Base-by-base conservation (phyloP, 2,329 filamentous ascomycete species). In the Didymellaceae sp. region DNA sequence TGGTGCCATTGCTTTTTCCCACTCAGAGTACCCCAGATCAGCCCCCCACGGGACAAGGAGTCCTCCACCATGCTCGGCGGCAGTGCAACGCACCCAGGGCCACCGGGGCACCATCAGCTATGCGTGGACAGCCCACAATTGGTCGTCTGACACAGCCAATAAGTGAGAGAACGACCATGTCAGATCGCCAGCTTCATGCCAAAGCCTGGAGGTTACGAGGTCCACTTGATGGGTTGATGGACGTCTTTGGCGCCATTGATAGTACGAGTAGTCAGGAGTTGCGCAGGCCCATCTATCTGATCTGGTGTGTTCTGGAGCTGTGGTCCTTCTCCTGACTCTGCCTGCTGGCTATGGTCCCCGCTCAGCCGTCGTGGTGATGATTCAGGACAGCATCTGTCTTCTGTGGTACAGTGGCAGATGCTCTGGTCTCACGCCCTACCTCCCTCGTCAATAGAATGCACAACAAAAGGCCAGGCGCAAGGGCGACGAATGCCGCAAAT, bases 21-120 rank as follows among this genome's bases (percentile, higher is more conserved):
- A 31, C 54, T 40, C 52, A 37, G 41, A 47, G 54, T 62, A 59
- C 59, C 59, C 61, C 62, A 56, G 59, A 55, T 47, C 44, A 49
- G 43, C 54, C n/a, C 58, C 56, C 62, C 60, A 57, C 60, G 56
- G 48, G 22, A 45, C 33, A 52, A 31, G 25, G 45, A 41, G 50
- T 49, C 24, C 32, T 54, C 35, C 24, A 40, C 42, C 49, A 52
- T 55, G n/a, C 46, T 38, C 47, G 51, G 38, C 60, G 59, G 59
- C 42, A 17, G 62, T 65, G 62, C 40, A 57, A 65, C 57, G 26
- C 54, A 55, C 40, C 40, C 53, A 56, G 24, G 46, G 51, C 48
- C 57, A 55, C 40, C 38, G 57, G 59, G 43, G 45, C 49, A 52
- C 40, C 26, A 51, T 51, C 50, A 51, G 40, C 18, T 40, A 54